Evolutionary conservation across 75 land plant species (phyloP).

Genomic region (Pinus tabuliformis): DNA sequence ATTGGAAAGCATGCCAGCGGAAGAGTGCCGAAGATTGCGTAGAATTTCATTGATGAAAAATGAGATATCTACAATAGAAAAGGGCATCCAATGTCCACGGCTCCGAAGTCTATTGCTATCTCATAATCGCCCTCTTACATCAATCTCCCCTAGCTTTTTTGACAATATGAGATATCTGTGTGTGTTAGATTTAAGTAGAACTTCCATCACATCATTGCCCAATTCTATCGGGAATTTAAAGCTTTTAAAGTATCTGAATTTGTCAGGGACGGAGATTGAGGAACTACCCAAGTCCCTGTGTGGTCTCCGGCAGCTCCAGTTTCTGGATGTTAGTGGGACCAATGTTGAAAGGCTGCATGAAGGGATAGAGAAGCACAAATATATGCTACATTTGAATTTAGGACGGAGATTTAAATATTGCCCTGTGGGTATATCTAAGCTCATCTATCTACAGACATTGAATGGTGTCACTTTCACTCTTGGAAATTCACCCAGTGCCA

Average conservation of each 20-base stretch:
- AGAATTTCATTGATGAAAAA: too few relatives aligned
- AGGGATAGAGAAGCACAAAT: not conserved
- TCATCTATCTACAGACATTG: too few relatives aligned
- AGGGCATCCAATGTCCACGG: too few relatives aligned
- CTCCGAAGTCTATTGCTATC: not conserved
- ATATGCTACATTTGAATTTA: not conserved
- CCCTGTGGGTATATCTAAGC: too few relatives aligned
- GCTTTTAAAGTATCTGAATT: not conserved
- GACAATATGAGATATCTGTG: not conserved
- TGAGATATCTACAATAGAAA: too few relatives aligned
- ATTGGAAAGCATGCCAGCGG: too few relatives aligned
- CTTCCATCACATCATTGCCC: not conserved
- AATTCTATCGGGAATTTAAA: not conserved
- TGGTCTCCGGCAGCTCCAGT: not conserved
- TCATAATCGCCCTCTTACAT: not conserved
- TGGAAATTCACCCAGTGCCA: too few relatives aligned
- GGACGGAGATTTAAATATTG: too few relatives aligned
- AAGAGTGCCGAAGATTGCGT: too few relatives aligned
- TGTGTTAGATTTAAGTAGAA: not conserved
- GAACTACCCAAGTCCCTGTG: not conserved
- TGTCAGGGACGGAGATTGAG: not conserved
- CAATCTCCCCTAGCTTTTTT: too few relatives aligned
- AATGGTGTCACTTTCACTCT: too few relatives aligned
- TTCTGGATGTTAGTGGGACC: not conserved
- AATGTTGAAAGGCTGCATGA: not conserved